Percentiles rank a stretch among this genome's conserved stretches.
phyloP scores from a whole-genome alignment of 108 stramenopile genomes.

The Schizochytrium sp. region DNA sequence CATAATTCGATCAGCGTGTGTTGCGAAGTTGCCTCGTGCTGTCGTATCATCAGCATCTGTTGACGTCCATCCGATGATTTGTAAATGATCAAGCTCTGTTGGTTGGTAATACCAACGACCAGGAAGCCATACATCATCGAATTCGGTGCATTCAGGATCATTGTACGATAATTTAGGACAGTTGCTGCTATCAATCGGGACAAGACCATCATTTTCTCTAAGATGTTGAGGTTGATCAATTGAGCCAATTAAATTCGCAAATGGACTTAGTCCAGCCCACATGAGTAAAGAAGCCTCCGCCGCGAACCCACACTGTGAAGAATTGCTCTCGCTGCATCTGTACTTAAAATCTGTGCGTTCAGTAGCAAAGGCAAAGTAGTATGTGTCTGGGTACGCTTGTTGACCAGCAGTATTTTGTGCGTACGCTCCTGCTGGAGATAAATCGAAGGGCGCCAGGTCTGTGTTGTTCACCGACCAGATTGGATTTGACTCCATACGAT shows the following conservation, averaged over 20 bases:
- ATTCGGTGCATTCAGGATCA: background rate
- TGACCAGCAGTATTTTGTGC: background rate
- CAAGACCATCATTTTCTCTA: conserved; percentile 8
- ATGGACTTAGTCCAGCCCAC: conserved; percentile 30
- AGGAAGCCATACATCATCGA: background rate
- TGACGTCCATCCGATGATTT: conserved; percentile 4
- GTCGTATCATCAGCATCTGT: background rate
- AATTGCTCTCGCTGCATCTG: conserved; percentile 1
- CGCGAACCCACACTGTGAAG: background rate
- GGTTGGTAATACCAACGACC: conserved; percentile 14
- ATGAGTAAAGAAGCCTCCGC: background rate
- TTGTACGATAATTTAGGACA: background rate
- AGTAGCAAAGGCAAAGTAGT: background rate
- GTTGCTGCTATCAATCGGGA: conserved; percentile 23
- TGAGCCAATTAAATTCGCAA: background rate
- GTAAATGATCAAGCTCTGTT: background rate
- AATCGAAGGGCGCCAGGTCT: background rate
- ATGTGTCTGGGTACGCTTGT: conserved; percentile 1
- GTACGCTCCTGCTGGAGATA: background rate
- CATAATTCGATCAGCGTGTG: background rate
- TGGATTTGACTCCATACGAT: background rate
- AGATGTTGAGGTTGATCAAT: background rate
- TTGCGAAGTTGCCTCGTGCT: background rate
- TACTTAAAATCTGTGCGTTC: background rate
- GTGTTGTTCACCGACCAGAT: conserved; percentile 3